These are phyloP conservation scores for Fusarium virguliforme DNA, from an alignment of 2,329 filamentous ascomycete species.

Conservation along the genomic window DNA sequence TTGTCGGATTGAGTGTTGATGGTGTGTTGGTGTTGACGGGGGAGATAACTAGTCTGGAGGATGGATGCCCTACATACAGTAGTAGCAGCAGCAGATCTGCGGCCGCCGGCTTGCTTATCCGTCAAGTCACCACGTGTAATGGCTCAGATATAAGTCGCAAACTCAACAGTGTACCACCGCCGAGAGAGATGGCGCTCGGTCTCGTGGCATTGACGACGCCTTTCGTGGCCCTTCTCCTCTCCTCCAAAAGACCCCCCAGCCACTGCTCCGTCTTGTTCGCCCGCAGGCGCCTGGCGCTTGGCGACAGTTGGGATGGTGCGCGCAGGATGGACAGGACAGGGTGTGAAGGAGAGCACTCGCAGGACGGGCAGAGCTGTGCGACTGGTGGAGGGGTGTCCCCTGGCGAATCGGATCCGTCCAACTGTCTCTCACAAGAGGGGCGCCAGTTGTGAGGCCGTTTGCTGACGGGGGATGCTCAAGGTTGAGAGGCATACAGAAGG, in stretches of 20 bases:
- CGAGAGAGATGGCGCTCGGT: conserved; percentile 2
- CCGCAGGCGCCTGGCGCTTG: conserved; percentile 42
- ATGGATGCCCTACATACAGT: conserved; percentile 14
- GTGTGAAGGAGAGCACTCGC: conserved; percentile 32
- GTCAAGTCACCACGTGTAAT: conserved; percentile 29
- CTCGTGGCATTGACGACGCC: conserved; percentile 12
- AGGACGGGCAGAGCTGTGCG: conserved; percentile 32
- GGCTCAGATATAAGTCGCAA: conserved; percentile 1
- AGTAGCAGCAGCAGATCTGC: conserved; percentile 2
- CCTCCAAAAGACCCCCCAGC: conserved; percentile 6
- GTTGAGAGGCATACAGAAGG: conserved; percentile 3
- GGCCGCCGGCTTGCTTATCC: conserved; percentile 12
- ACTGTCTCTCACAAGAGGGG: conserved; percentile 20
- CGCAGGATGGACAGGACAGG: too few relatives aligned
- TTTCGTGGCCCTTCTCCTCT: conserved; percentile 31
- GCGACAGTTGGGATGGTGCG: conserved; percentile 45
- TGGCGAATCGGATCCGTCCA: conserved; percentile 36
- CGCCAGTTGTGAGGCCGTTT: conserved; percentile 18
- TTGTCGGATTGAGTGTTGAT: conserved; percentile 20
- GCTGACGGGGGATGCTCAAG: conserved; percentile 6
- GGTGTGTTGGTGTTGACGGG: conserved; percentile 34
- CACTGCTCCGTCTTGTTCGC: conserved; percentile 24
- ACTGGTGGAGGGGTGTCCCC: conserved; percentile 23
- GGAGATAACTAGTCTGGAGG: not conserved
- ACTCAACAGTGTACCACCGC: conserved; percentile 1